Base-by-base conservation (phyloP, 306 rosid genomes). In the Lagenaria siceraria region DNA sequence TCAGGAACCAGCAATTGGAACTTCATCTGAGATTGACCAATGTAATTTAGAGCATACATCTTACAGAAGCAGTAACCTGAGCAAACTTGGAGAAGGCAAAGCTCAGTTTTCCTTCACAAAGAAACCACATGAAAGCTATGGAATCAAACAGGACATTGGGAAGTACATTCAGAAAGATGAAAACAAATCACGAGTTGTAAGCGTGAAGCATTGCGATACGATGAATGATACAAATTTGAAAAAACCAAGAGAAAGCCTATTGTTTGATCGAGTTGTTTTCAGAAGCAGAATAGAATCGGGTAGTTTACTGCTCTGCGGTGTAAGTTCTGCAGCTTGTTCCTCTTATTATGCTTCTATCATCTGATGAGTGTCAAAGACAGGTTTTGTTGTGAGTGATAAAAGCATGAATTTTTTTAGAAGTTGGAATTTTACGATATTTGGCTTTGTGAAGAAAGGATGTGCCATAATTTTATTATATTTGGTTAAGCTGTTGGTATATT, bases 201-300 rank as follows among this genome's bases (percentile, higher is more conserved):
- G 86, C 61, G 71, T 87, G 49, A 88, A 71, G 69, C 51, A 79
- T 64, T 78, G 76, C 77, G 87, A 95, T 54, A 13, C 90, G 51
- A 7, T 77, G 46, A 76, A 58, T 19, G 88, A 79, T 49, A 86
- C 64, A 77, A 79, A 75, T 55, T 78, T 82, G 65, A 86, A 81
- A 59, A 77, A 88, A 15, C 69, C 89, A 11, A 83, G 86, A 8
- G 88, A 88, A 78, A 89, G 88, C 75, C 79, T 88, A 49, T 75
- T 89, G 81, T 52, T 84, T 62, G 93, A 92, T 14, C 90, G 86
- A 74, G 81, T 86, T 61, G 9, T 78, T 6, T 74, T 88, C 35
- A 87, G 81, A 85, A 87, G 75, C 54, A 88, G 90, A 83, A 88
- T 87, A 74, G 88, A 90, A 66, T 88, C 91, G 22, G 90, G 97